Percentiles rank a stretch among this genome's conserved stretches.
These are phyloP conservation scores for Sphaerulina vaccinii DNA, from an alignment of 2,329 filamentous ascomycete species.

Conservation along the genomic window DNA sequence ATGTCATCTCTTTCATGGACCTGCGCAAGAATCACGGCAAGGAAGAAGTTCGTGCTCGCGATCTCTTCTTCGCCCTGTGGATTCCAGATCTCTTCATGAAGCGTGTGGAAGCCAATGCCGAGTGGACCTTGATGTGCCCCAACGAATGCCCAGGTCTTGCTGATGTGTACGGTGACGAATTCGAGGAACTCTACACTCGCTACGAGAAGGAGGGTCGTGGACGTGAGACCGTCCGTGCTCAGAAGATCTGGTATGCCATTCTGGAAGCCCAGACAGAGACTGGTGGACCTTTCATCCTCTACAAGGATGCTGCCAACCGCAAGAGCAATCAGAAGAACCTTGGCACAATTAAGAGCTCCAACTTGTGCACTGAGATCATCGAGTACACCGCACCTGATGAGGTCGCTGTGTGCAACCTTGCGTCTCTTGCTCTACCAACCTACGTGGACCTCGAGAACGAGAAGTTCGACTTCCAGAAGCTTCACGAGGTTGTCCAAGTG, in stretches of 20 bases:
- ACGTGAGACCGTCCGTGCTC: slow-evolving; percentile 87
- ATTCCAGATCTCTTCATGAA: slow-evolving; percentile 99
- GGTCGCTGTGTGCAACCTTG: slow-evolving; percentile 97
- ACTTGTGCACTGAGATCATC: slow-evolving; percentile 97
- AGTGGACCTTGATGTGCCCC: slow-evolving; percentile 98
- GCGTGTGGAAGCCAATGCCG: slow-evolving; percentile 92
- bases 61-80: slow-evolving; percentile 97
- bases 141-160: slow-evolving; percentile 93
- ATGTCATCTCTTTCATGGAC: slow-evolving; percentile 96
- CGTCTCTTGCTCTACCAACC: slow-evolving; percentile 85
- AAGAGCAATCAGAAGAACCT: slow-evolving; percentile 99
- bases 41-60: slow-evolving; percentile 93
- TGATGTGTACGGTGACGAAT: slow-evolving; percentile 96
- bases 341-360: slow-evolving; percentile 96
- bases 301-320: slow-evolving; percentile 97
- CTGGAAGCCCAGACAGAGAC: slow-evolving; percentile 98
- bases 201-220: slow-evolving; percentile 88
- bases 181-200: slow-evolving; percentile 84
- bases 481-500: slow-evolving; percentile 90
- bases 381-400: slow-evolving; percentile 97
- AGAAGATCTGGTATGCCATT: slow-evolving; percentile 99
- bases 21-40: slow-evolving; percentile 99
- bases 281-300: slow-evolving; percentile 98
- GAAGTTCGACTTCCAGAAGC: slow-evolving; percentile 91
- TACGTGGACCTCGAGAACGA: slow-evolving; percentile 85